Percentiles rank a stretch among this genome's conserved stretches.
These are phyloP conservation scores for Xylariaceae sp. DNA, from an alignment of 2,329 filamentous ascomycete species.

Conservation along the genomic window DNA sequence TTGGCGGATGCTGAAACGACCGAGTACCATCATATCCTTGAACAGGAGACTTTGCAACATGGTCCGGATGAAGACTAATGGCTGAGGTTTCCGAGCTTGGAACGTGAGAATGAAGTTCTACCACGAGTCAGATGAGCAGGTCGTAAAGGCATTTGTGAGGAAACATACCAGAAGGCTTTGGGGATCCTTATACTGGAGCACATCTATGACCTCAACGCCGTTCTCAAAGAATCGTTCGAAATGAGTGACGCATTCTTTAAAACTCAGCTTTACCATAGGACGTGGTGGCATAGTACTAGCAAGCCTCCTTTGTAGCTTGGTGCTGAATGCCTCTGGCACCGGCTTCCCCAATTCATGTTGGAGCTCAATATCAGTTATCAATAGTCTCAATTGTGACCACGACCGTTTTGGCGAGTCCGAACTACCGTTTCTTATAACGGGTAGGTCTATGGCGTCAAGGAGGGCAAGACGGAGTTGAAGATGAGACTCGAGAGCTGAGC, in stretches of 20 bases:
- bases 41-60: conserved; percentile 72
- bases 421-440: conserved; percentile 38
- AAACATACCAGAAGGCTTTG: conserved; percentile 61
- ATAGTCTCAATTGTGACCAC: conserved; percentile 45
- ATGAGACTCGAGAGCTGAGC: conserved; percentile 56
- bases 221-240: conserved; percentile 68
- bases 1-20: conserved; percentile 62
- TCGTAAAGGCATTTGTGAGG: conserved; percentile 13
- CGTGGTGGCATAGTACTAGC: conserved; percentile 91
- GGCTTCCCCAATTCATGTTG: conserved; percentile 57
- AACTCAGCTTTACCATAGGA: conserved; percentile 73
- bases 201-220: conserved; percentile 60
- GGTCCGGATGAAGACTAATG: conserved; percentile 76
- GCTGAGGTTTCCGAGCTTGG: conserved; percentile 73
- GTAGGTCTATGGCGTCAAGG: conserved; percentile 48
- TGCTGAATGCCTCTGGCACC: conserved; percentile 77
- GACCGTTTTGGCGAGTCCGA: conserved; percentile 44
- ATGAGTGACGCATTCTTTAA: conserved; percentile 64
- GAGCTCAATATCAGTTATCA: conserved; percentile 52
- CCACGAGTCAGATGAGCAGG: conserved; percentile 17
- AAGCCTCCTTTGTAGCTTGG: conserved; percentile 82
- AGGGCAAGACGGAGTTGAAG: conserved; percentile 62
- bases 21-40: conserved; percentile 63
- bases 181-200: conserved; percentile 62
- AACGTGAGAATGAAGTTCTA: conserved; percentile 70